Conservation (phyloP, 768 basidiomycete species). For the Pulveroboletus sp. region DNA sequence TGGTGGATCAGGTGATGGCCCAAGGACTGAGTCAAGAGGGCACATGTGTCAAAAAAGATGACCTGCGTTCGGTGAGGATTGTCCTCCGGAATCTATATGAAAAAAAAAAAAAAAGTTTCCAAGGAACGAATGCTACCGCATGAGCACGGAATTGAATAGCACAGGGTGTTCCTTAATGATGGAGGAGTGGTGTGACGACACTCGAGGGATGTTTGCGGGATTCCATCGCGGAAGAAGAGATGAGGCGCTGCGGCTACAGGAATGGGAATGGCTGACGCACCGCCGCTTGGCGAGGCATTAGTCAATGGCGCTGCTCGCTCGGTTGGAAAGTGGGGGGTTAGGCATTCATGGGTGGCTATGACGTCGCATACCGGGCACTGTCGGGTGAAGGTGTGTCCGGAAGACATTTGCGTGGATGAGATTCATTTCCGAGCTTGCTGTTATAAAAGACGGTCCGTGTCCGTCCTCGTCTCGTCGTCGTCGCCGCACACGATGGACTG, state of each 20-base stretch:
- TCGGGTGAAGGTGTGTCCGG: constrained; percentile 31
- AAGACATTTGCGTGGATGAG: constrained; percentile 25
- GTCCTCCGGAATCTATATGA: constrained; percentile 25
- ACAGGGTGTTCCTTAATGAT: constrained; percentile 32
- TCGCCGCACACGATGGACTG: constrained; percentile 10
- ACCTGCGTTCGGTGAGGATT: constrained; percentile 25
- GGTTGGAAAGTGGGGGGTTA: constrained; percentile 17
- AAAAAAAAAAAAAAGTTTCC: constrained; percentile 31
- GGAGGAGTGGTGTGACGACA: constrained; percentile 19
- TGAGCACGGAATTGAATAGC: constrained; percentile 22
- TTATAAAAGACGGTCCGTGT: constrained; percentile 30
- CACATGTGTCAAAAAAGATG: constrained; percentile 17
- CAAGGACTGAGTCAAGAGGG: constrained; percentile 19
- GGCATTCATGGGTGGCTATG: constrained; percentile 27
- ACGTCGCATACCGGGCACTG: constrained; percentile 21
- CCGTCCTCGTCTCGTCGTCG: too few species aligned
- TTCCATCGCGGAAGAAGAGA: constrained; percentile 28
- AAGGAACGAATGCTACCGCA: constrained; percentile 18
- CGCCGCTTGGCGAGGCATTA: constrained; percentile 19
- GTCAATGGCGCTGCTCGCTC: constrained; percentile 30
- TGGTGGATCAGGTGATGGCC: constrained; percentile 23
- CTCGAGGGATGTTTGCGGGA: constrained; percentile 26
- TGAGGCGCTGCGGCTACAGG: constrained; percentile 22
- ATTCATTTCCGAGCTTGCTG: constrained; percentile 33
- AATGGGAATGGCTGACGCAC: constrained; percentile 14